Percentiles rank a stretch among this genome's conserved stretches.
Evolutionary conservation across 306 rosid species (phyloP).

Genomic region (Vigna radiata): DNA sequence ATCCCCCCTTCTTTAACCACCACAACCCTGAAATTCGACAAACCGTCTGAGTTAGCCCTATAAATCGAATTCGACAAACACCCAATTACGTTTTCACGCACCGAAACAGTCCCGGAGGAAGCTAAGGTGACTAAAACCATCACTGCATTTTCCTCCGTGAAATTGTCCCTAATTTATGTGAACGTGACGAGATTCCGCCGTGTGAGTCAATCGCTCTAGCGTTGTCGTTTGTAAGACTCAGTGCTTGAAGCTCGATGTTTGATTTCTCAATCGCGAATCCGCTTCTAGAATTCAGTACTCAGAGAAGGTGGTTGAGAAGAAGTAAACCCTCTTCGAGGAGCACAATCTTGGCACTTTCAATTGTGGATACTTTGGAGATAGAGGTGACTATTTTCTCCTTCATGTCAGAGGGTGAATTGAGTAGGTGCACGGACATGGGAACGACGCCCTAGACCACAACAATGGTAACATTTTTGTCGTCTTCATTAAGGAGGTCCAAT

Average conservation of each 20-base stretch:
- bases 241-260: slow-evolving; percentile 71
- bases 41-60: no score
- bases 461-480: slow-evolving; percentile 84
- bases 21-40: no score
- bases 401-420: slow-evolving; percentile 66
- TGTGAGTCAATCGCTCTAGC: slow-evolving; percentile 84
- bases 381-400: slow-evolving; percentile 82
- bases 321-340: slow-evolving; percentile 77
- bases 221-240: slow-evolving; percentile 74
- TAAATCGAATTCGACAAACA: no score
- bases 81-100: no score
- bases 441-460: slow-evolving; percentile 92
- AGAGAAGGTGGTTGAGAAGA: slow-evolving; percentile 72
- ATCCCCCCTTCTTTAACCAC: no score
- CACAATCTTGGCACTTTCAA: slow-evolving; percentile 69
- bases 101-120: no score
- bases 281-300: slow-evolving; percentile 82
- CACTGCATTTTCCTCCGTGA: slow-evolving; percentile 74
- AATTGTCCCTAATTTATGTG: slow-evolving; percentile 66
- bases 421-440: slow-evolving; percentile 72
- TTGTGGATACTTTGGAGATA: slow-evolving; percentile 70
- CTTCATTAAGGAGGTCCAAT: slow-evolving; percentile 58
- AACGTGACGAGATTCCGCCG: slow-evolving; percentile 83
- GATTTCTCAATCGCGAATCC: slow-evolving; percentile 79
- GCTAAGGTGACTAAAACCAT: no score